These are phyloP conservation scores for Hirschioporus abietinus DNA, from an alignment of 768 basidiomycete genomes.

Conservation along the genomic window DNA sequence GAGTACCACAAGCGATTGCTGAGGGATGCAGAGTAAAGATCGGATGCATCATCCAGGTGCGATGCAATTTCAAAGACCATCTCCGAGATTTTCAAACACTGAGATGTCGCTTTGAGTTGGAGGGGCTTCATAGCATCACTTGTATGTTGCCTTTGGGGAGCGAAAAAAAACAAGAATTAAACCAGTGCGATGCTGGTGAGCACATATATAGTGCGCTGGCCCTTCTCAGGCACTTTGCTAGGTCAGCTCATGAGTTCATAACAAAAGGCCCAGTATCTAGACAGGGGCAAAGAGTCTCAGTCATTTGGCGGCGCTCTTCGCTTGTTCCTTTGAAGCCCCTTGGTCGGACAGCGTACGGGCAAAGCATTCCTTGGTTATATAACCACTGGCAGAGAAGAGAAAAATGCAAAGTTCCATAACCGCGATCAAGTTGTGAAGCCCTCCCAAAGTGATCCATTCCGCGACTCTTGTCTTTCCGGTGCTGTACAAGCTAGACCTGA, in stretches of 20 bases:
- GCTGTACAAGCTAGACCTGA: too few relatives aligned
- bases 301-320: too few relatives aligned
- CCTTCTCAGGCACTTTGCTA: neutral
- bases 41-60: neutral
- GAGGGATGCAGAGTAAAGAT: neutral
- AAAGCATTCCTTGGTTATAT: too few relatives aligned
- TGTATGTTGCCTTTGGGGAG: neutral
- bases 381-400: neutral
- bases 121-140: neutral
- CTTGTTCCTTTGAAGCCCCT: too few relatives aligned
- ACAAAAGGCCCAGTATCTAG: too few relatives aligned
- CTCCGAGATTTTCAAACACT: neutral
- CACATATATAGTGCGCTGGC: neutral
- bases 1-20: neutral
- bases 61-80: neutral
- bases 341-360: too few relatives aligned
- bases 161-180: neutral
- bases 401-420: neutral
- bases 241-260: neutral
- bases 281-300: too few relatives aligned
- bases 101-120: neutral
- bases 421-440: neutral
- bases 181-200: neutral
- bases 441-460: neutral
- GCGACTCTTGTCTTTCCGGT: neutral